Conservation (phyloP, 2,329 filamentous ascomycete species). For the Phymatotrichopsis omnivora region DNA sequence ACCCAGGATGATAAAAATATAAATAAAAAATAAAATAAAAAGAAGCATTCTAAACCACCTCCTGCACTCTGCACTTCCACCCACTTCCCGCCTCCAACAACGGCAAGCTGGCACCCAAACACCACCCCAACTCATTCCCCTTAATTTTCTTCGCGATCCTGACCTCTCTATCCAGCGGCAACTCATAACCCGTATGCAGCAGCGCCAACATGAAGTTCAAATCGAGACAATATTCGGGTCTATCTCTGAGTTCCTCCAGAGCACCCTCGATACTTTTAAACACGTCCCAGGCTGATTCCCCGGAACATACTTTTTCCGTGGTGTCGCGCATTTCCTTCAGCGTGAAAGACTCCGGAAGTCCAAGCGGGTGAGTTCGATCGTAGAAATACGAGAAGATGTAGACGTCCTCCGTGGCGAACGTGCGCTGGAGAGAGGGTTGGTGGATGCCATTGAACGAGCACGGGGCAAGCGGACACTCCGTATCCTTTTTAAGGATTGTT, state of each 20-base stretch:
- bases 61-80: conserved; percentile 78
- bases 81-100: conserved; percentile 62
- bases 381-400: conserved; percentile 98
- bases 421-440: conserved; percentile 85
- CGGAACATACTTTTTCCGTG: conserved; percentile 72
- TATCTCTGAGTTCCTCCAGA: conserved; percentile 64
- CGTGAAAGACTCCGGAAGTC: conserved; percentile 98
- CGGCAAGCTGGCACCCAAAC: conserved; percentile 85
- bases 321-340: conserved; percentile 81
- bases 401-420: conserved; percentile 80
- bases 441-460: conserved; percentile 98
- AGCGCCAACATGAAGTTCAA: conserved; percentile 93
- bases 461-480: conserved; percentile 69
- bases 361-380: conserved; percentile 84
- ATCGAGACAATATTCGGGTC: conserved; percentile 88
- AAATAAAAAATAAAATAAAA: conserved; percentile 23
- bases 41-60: conserved; percentile 48
- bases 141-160: conserved; percentile 99
- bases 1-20: conserved; percentile 1
- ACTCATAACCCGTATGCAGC: conserved; percentile 91
- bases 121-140: conserved; percentile 94
- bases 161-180: conserved; percentile 92
- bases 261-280: conserved; percentile 70
- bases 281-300: conserved; percentile 60
- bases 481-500: conserved; percentile 81